Percentiles rank a stretch among this genome's conserved stretches.
These are phyloP conservation scores for Entomortierella beljakovae DNA, from an alignment of 192 early-diverging fungal species.

Conservation along the genomic window DNA sequence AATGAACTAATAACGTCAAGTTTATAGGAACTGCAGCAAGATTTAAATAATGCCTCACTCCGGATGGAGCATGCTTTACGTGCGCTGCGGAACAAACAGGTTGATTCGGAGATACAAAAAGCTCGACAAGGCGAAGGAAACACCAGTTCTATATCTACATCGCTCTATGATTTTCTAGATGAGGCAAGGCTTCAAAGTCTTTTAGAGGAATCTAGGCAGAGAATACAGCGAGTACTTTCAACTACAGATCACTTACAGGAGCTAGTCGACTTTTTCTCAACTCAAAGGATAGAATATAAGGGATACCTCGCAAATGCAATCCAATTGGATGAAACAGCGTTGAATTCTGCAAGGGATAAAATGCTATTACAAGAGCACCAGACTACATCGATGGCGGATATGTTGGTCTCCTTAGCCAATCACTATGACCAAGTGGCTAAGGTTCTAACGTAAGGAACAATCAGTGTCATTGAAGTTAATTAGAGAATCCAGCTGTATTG, in stretches of 20 bases:
- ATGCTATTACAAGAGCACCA: conserved; percentile 58
- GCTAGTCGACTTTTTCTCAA: conserved; percentile 13
- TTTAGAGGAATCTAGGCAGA: conserved; percentile 20
- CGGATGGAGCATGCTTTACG: conserved; percentile 41
- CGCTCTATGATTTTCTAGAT: conserved; percentile 45
- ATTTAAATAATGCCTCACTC: conserved; percentile 30
- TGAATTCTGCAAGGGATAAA: conserved; percentile 56
- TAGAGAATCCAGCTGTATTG: background rate
- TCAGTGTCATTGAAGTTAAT: too few species aligned
- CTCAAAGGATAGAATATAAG: conserved; percentile 34
- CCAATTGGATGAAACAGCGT: conserved; percentile 53
- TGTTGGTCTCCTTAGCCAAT: conserved; percentile 58
- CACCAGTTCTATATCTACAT: background rate
- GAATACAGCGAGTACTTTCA: conserved; percentile 19
- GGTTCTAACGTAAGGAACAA: conserved; percentile 51
- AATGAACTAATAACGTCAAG: too few species aligned
- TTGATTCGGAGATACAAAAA: conserved; percentile 47
- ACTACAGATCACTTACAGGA: conserved; percentile 20
- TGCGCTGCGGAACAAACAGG: conserved; percentile 24
- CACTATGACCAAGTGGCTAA: conserved; percentile 64
- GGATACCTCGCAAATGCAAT: conserved; percentile 36
- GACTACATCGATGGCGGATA: conserved; percentile 61
- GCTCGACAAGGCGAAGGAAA: background rate
- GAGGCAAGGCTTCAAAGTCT: conserved; percentile 36
- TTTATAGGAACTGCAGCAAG: conserved; percentile 37